Base-by-base conservation (phyloP, 2,329 filamentous ascomycete species). In the Plectosphaerella sp. region DNA sequence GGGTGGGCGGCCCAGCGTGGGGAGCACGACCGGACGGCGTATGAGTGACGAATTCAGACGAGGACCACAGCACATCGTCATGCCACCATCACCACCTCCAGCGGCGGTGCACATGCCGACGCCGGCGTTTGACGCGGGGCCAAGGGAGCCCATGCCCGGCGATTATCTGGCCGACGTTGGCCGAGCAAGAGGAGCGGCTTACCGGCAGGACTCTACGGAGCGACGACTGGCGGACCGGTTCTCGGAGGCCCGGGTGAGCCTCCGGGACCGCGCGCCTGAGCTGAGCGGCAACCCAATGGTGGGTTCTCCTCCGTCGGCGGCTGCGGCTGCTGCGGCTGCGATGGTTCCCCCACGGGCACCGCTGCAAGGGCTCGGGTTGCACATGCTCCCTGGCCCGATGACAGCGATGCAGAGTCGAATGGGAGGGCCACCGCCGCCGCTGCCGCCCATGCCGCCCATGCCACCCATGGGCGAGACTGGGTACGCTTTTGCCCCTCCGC, bases 1-100 rank as follows among this genome's bases (percentile, higher is more conserved):
- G 46, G 68, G 64, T n/a, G 69, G 72, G 35, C 55, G 67, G 14
- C 61, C 72, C 24, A 74, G 72, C 2, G 65, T 78, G 15, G 78
- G 78, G 20, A 83, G 83, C 54, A 70, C 76, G 12, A 72, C 73
- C 1, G 74, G 71, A 14, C 81, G 86, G 59, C 81, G 83, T 60
- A 77, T 84, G 75, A 84, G 84, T 53, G 80, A 86, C 25, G 73
- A 82, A 54, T 85, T 82, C 54, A 67, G 73, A 46, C 68, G 70
- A 49, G 63, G 70, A 42, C 63, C 70, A 15, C 69, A 69, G 20
- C 67, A 64, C 3, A 62, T 69, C 11, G 58, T 68, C 28, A 62
- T 70, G 22, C 71, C 59, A 8, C 62, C 58, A n/a, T 59, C 66
- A 33, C 71, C 59, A 8, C 62, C 58, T 11, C 60, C 66, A 33